Base-by-base conservation (phyloP, 371 early-diverging fungal species). In the Actinomortierella ambigua region DNA sequence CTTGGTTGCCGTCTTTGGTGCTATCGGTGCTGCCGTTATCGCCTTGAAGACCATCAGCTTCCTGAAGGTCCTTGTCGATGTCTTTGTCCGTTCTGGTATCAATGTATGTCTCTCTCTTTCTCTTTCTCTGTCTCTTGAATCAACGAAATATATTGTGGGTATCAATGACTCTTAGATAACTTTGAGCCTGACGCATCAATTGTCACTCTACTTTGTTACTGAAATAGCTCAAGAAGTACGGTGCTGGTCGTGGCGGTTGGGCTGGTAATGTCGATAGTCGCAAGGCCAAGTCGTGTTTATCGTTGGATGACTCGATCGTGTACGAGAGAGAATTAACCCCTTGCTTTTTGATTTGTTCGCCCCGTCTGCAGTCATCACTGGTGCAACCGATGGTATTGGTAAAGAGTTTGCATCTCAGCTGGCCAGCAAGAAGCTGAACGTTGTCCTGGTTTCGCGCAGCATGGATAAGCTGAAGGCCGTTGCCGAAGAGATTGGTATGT, bases 341-440 rank as follows among this genome's bases (percentile, higher is more conserved):
- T 24, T 26, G 7, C 23, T 24, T 55, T 43, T 34, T 6, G 4
- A 34, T 34, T 34, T 34, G 34, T 34, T 34, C 34, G 11, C 11
- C 11, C 2, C 26, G 27, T 28, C 17, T 49, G 13, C 76, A 88
- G 92, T 98, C 53, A 85, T 99, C 48, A 99, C 99, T 51, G 99
- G 99, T 55, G 96, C 97, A 18, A 93, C 98, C 11, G 99, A 98
- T 82, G 99, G 98, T 51, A 96, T 98, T 78, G 99, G 99, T 42
- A 92, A 90, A 68, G 98, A 94, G 66, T 94, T 97, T 59, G 97
- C 98, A 20, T 70, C 82, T 53, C 95, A 96, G 77, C 82, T 98
- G 40, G 98, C 98, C 50, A 79, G 88, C 55, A 85, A 85, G 34
- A 86, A 88, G 75, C 88, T 95, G 82, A 98, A 98, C 69, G 61